phyloP scores from a whole-genome alignment of 83 land plant genomes.

The Isoetes engelmannii region DNA sequence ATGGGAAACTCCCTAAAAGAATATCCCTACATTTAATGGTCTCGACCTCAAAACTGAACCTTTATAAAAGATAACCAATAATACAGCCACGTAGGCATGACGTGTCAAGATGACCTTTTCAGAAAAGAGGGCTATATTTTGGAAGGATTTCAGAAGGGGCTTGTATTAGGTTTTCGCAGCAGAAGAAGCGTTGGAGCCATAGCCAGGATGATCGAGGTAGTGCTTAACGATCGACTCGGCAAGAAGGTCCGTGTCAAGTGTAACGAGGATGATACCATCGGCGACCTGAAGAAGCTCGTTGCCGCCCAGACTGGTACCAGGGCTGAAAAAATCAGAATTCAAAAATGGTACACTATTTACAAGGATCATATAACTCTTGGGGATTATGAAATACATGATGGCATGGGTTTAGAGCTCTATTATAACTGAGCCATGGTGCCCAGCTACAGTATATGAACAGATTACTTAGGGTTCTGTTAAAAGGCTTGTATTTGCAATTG shows the following conservation, averaged over 20 bases:
- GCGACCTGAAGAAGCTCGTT: conserved; percentile 97
- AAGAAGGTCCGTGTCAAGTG: conserved; percentile 99
- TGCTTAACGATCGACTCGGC: conserved; percentile 89
- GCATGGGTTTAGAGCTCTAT: conserved; percentile 98
- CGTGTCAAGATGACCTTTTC: too few species aligned
- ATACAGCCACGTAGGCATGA: too few species aligned
- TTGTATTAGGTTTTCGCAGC: too few species aligned
- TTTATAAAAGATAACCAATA: too few species aligned
- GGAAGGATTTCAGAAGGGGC: too few species aligned
- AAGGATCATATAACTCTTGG: conserved; percentile 95
- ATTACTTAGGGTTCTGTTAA: too few species aligned
- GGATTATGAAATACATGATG: conserved; percentile 95
- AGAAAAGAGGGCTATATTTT: too few species aligned
- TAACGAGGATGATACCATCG: conserved; percentile 98
- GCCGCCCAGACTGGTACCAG: conserved; percentile 94
- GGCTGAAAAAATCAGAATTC: conserved; percentile 91
- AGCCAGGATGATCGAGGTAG: conserved; percentile 79
- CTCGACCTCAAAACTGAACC: too few species aligned
- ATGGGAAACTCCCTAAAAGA: too few species aligned
- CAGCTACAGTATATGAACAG: background rate
- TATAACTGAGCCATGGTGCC: conserved; percentile 41
- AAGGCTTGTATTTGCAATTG: too few species aligned
- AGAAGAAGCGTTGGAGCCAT: too few species aligned
- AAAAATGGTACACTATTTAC: conserved; percentile 97
- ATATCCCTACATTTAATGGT: too few species aligned